Evolutionary conservation across 2,329 filamentous ascomycete species (phyloP), one percentile per base, ranked within the genome.

Genomic region (Blastomyces gilchristii): DNA sequence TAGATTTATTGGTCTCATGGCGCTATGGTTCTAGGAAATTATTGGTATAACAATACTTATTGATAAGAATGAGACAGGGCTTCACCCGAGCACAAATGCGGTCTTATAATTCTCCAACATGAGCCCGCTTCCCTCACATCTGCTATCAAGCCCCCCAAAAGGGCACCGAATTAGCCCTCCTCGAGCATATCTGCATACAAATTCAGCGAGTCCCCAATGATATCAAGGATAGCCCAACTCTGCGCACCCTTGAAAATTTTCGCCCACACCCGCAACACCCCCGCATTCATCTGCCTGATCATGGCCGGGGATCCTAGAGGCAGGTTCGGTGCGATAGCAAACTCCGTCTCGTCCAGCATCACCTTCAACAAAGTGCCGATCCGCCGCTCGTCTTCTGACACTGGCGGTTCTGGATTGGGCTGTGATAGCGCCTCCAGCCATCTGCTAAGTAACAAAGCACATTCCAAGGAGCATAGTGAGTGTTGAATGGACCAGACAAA

Each of bases 221-320:
- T 69, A 65, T 77, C 75, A 8, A 77, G 75, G 63, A 77, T 75
- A 3, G 75, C 75, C 76, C 76, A 77, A 16, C 74, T 77, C 62
- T 77, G 75, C 25, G 73, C 72, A 5, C 75, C 75, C 61, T 72
- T 74, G 65, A 77, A 78, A 28, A 78, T 74, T 43, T 73, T 73
- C 2, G 75, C 76, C 76, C 76, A 78, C 1, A 78, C 75, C 62
- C 75, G 69, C 37, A 77, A 66, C 28, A 78, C 75, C 11, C 75
- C 75, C 2, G 75, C 75, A 56, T 73, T 76, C 18, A 78, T 66
- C 63, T 74, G 69, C 62, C 72, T 73, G 58, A 70, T 71, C 45
- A 71, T 73, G 22, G 65, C 69, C 2, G 73, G 71, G 2, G 71
- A 73, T 14, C 72, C 47, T 4, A 53, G 12, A 22, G 59, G 9